Percentiles rank a stretch among this genome's conserved stretches.
phyloP scores from a whole-genome alignment of 2,329 filamentous ascomycete species.

The Fusarium sororula region DNA sequence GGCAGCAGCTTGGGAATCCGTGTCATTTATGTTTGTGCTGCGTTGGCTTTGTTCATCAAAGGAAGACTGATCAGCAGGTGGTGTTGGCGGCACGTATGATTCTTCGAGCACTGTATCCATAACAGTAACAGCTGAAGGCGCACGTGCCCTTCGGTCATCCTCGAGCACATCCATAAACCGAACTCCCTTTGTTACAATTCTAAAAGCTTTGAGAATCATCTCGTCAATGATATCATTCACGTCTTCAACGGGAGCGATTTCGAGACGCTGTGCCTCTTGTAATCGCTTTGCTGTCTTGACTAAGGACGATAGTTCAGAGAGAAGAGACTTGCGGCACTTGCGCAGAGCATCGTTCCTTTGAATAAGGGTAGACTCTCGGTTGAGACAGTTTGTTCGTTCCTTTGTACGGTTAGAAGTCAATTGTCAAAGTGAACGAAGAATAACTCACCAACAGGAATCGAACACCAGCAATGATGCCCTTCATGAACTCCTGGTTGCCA shows the following conservation, averaged over 20 bases:
- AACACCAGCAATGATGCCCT: conserved; percentile 92
- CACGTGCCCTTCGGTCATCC: conserved; percentile 63
- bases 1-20: conserved; percentile 51
- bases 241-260: conserved; percentile 59
- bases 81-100: conserved; percentile 67
- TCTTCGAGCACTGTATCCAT: conserved; percentile 70
- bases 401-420: conserved; percentile 47
- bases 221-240: conserved; percentile 86
- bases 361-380: conserved; percentile 79
- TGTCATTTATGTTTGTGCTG: conserved; percentile 50
- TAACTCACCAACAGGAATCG: conserved; percentile 83
- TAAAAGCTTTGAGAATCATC: conserved; percentile 93
- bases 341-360: conserved; percentile 79
- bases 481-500: conserved; percentile 91
- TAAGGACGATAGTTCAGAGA: conserved; percentile 88
- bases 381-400: conserved; percentile 90
- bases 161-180: conserved; percentile 88
- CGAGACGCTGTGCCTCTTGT: conserved; percentile 73
- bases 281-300: conserved; percentile 89
- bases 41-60: conserved; percentile 54
- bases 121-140: conserved; percentile 64
- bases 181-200: conserved; percentile 90
- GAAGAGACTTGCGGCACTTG: conserved; percentile 82
- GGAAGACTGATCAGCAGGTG: conserved; percentile 65
- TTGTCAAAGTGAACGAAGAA: neutral